phyloP scores from a whole-genome alignment of 768 basidiomycete genomes.

The Dentipellis sp. region DNA sequence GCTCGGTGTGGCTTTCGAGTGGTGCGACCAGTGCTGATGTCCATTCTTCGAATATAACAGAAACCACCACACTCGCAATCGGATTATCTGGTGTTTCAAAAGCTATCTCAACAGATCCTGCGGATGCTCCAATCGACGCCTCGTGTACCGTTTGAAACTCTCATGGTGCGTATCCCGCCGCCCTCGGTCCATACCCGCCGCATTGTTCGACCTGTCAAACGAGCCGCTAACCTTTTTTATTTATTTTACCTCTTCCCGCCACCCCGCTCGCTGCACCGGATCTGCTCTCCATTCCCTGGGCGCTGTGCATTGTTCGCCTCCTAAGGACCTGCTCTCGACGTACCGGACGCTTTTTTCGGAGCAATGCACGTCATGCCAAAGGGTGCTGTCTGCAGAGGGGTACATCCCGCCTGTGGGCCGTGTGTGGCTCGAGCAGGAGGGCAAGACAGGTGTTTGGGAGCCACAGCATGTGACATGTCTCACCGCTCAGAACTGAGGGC shows the following conservation, averaged over 20 bases:
- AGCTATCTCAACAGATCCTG: conserved; percentile 57
- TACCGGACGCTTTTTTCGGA: conserved; percentile 58
- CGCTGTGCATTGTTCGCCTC: conserved; percentile 1
- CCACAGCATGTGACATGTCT: conserved; percentile 41
- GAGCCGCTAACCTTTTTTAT: neutral
- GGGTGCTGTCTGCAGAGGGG: conserved; percentile 60
- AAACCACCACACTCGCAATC: conserved; percentile 64
- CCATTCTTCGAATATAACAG: conserved; percentile 23
- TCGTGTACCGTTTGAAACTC: conserved; percentile 38
- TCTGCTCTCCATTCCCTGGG: neutral
- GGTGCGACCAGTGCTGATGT: neutral
- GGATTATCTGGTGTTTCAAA: conserved; percentile 53
- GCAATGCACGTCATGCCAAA: conserved; percentile 48
- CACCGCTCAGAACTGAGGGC: conserved; percentile 7
- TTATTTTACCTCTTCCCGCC: neutral
- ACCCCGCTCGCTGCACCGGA: neutral
- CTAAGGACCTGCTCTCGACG: conserved; percentile 40
- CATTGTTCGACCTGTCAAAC: neutral
- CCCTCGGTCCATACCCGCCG: neutral
- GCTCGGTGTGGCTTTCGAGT: neutral
- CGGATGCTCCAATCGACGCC: conserved; percentile 48
- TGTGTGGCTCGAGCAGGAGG: conserved; percentile 31
- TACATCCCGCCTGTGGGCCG: conserved; percentile 68
- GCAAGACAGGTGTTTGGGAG: conserved; percentile 33
- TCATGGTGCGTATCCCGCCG: conserved; percentile 33